Conservation (phyloP, 2,329 filamentous ascomycete species). For the Colletotrichum cereale region DNA sequence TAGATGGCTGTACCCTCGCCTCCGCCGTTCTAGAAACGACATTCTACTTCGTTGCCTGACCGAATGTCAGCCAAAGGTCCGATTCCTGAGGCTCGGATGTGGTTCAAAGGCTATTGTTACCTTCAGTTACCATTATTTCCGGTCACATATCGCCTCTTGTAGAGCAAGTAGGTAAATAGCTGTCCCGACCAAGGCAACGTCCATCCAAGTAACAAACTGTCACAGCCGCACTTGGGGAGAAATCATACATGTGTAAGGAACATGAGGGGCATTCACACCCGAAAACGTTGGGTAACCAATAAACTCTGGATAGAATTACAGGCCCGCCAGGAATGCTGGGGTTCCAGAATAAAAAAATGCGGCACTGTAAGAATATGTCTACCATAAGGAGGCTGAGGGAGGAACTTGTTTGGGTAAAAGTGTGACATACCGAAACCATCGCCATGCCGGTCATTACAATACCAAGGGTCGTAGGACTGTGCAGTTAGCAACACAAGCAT, state of each 20-base stretch:
- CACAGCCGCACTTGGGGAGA: neutral
- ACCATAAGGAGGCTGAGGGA: neutral
- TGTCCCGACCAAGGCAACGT: neutral
- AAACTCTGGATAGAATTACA: neutral
- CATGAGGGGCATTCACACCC: neutral
- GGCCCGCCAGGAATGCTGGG: neutral
- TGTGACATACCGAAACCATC: slow-evolving; percentile 16
- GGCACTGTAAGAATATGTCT: neutral
- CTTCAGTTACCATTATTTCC: neutral
- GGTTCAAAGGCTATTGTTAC: neutral
- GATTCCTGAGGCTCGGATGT: neutral
- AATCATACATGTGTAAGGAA: neutral
- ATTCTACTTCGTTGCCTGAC: neutral
- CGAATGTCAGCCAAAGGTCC: neutral
- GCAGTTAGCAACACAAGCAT: neutral
- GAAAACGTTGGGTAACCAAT: neutral
- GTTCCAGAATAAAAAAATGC: neutral
- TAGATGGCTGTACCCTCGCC: neutral
- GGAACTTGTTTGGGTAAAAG: neutral
- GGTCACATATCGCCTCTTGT: neutral
- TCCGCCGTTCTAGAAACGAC: neutral
- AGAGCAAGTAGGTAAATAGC: neutral
- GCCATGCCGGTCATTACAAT: neutral
- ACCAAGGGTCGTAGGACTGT: neutral
- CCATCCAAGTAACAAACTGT: neutral